These are phyloP conservation scores for Podospora tetraspora DNA, from an alignment of 495 filamentous ascomycete genomes.

Conservation along the genomic window DNA sequence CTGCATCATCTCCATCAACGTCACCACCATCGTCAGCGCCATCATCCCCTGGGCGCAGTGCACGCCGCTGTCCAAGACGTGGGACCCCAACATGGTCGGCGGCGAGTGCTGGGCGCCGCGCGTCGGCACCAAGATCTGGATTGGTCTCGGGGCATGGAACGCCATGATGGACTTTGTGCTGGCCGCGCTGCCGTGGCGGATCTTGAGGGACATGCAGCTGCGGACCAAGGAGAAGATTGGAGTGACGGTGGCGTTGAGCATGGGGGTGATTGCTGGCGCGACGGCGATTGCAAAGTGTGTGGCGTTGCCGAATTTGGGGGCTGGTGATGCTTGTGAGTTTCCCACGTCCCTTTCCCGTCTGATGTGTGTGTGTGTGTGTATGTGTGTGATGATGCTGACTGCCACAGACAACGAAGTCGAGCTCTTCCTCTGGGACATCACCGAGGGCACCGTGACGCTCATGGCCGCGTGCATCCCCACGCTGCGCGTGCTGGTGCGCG, in stretches of 20 bases:
- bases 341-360: background rate
- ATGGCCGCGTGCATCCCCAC: conserved; percentile 11
- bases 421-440: conserved; percentile 9
- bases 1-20: conserved; percentile 32
- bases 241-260: background rate
- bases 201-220: background rate
- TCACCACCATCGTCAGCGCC: conserved; percentile 28
- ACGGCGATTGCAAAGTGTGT: conserved; percentile 12
- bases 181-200: background rate
- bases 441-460: conserved; percentile 6
- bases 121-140: conserved; percentile 23
- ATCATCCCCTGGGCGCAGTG: conserved; percentile 34
- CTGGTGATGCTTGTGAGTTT: conserved; percentile 3
- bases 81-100: conserved; percentile 20
- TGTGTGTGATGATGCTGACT: background rate
- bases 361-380: too few species aligned
- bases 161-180: conserved; percentile 1
- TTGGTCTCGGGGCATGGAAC: conserved; percentile 21
- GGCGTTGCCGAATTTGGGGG: conserved; percentile 5
- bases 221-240: conserved; percentile 1
- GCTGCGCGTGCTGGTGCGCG: conserved; percentile 5
- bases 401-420: conserved; percentile 5
- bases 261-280: background rate
- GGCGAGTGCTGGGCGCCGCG: conserved; percentile 28
- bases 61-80: conserved; percentile 28